Evolutionary conservation across 2,329 filamentous ascomycete species (phyloP), one percentile per base, ranked within the genome.

Genomic region (Exserohilum turcica): DNA sequence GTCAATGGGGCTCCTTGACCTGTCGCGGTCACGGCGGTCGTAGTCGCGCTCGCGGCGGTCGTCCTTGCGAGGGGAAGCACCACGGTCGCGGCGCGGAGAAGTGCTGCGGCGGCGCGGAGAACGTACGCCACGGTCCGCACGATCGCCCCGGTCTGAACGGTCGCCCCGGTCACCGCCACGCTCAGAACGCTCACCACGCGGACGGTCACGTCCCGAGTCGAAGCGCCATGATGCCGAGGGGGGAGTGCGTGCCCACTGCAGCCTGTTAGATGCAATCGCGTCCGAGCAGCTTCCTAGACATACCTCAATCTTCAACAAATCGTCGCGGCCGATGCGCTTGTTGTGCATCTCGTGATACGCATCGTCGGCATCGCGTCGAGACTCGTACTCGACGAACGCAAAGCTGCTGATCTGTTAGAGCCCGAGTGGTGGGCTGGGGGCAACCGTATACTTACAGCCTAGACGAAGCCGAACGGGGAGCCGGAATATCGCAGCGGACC

Each of bases 271-370:
- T 44, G 48, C 43, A 51, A 31, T 27, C 24, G 18, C 36, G 31
- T 48, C 43, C 40, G 36, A 13, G 19, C 12, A 13, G 9, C 9
- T 31, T 21, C 13, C 18, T 31, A 35, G 27, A 65, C 48, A 50
- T 84, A 96, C 94, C 85, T 99, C 94, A 64, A 99, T 97, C 82
- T 99, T 99, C 79, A 99, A 76, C 55, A 96, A 80, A 71, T 99
- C 94, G 73, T 99, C 94, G 59, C 93, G 89, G 42, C 92, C 92
- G 67, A 99, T 92, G 64, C 93, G 91, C 86, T 97, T 97, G 82
- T 97, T 97, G 75, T 99, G 94, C 94, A 99, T 99, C 80, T 99
- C 94, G 77, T 99, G 91, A 76, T 99, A 99, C 42, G 94, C 94
- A 80, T 99, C 94, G 77, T 99, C 94, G 61, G 94, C 92, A 82